Evolutionary conservation across 192 early-diverging fungal species (phyloP).

Genomic region (Gaertneriomyces semiglobifer): DNA sequence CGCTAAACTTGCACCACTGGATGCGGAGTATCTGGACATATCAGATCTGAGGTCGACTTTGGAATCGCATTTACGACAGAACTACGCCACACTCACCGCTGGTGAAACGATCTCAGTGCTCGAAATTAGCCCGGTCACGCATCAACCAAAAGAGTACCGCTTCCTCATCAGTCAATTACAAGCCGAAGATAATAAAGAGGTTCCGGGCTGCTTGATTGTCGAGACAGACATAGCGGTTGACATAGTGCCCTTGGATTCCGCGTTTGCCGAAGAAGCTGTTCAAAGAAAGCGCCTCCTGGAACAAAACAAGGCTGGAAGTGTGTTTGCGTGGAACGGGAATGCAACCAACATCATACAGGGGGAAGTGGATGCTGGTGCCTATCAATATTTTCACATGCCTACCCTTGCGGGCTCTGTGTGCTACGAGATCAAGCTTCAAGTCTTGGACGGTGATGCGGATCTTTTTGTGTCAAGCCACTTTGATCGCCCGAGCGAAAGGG

Average conservation of each 20-base stretch:
- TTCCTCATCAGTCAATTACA: constrained; percentile 65
- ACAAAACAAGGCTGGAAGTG: background rate
- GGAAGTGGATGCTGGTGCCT: constrained; percentile 3
- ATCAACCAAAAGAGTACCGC: constrained; percentile 32
- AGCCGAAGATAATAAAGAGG: constrained; percentile 46
- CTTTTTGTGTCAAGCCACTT: constrained; percentile 33
- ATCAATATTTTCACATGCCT: constrained; percentile 19
- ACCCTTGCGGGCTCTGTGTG: background rate
- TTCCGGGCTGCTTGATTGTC: constrained; percentile 61
- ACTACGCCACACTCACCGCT: constrained; percentile 65
- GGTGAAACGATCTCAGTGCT: constrained; percentile 62
- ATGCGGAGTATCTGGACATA: constrained; percentile 52
- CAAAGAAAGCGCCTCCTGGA: constrained; percentile 11
- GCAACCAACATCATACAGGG: background rate
- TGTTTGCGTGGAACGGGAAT: constrained; percentile 1
- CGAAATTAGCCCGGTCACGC: background rate
- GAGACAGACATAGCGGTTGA: constrained; percentile 82
- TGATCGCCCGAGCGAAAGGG: constrained; percentile 31
- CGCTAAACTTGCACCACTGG: constrained; percentile 59
- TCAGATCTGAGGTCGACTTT: constrained; percentile 56
- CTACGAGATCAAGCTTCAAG: constrained; percentile 14
- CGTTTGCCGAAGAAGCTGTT: constrained; percentile 25
- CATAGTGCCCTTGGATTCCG: constrained; percentile 49
- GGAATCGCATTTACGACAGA: constrained; percentile 62
- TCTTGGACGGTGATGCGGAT: constrained; percentile 25